phyloP scores from a whole-genome alignment of 2,329 filamentous ascomycete species.

The Claviceps maximensis region DNA sequence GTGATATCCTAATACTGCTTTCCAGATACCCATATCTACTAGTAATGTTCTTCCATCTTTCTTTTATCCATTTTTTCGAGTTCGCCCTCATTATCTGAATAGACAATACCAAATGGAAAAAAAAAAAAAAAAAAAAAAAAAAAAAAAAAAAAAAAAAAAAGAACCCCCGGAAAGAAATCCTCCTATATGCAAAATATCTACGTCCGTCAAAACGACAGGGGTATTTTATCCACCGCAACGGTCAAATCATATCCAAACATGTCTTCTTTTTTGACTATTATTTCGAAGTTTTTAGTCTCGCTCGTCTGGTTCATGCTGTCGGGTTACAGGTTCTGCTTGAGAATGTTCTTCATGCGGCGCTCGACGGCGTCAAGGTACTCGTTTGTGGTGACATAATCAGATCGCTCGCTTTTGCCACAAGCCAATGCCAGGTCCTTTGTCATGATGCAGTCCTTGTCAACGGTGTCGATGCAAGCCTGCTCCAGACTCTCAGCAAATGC shows the following conservation, averaged over 20 bases:
- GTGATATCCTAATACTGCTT: not conserved
- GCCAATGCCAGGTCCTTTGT: conserved; percentile 97
- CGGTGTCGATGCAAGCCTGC: conserved; percentile 85
- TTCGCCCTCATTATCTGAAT: not conserved
- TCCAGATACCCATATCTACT: not conserved
- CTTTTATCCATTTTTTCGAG: not conserved
- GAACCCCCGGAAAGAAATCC: not conserved
- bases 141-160: too few species aligned
- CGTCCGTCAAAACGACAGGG: not conserved
- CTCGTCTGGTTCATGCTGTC: not conserved
- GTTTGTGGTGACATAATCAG: conserved; percentile 79
- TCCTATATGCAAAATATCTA: not conserved
- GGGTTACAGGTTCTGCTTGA: conserved; percentile 61
- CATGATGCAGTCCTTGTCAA: conserved; percentile 91
- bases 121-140: too few species aligned
- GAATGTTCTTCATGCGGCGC: conserved; percentile 66
- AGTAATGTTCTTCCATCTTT: not conserved
- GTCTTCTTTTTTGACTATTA: not conserved
- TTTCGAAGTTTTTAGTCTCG: not conserved
- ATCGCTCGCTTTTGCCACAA: conserved; percentile 73
- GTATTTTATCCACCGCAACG: not conserved
- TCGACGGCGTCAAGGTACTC: conserved; percentile 92
- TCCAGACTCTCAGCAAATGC: conserved; percentile 86
- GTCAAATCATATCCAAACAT: not conserved
- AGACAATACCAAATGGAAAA: not conserved